Percentiles rank a stretch among this genome's conserved stretches.
Conservation (phyloP, 164 flowering plant genomes). For the Warburgia ugandensis region DNA sequence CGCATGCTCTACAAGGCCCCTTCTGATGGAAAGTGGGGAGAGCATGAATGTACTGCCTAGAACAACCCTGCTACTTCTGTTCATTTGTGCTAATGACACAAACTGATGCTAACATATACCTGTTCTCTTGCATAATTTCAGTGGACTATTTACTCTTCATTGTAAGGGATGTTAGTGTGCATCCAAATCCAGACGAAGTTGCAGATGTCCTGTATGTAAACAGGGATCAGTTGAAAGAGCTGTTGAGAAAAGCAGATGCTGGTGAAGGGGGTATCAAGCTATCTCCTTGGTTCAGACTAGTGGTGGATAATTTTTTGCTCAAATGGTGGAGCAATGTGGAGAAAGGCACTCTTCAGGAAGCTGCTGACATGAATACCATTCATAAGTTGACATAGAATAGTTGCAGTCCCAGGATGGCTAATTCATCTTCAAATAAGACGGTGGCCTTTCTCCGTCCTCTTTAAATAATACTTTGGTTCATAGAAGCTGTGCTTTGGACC, state of each 20-base stretch:
- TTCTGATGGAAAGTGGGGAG: slow-evolving; percentile 99
- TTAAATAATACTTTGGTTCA: no score
- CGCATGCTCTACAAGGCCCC: slow-evolving; percentile 97
- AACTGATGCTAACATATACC: background rate
- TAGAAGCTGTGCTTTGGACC: no score
- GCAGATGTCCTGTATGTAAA: slow-evolving; percentile 70
- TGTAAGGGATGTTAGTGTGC: slow-evolving; percentile 61
- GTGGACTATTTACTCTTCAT: slow-evolving; percentile 96
- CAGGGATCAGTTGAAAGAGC: slow-evolving; percentile 70
- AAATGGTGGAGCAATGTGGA: slow-evolving; percentile 97
- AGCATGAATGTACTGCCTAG: slow-evolving; percentile 71
- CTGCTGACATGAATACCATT: slow-evolving; percentile 79
- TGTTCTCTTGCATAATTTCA: slow-evolving; percentile 30
- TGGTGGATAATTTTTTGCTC: slow-evolving; percentile 83
- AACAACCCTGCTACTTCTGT: background rate
- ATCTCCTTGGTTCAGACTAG: slow-evolving; percentile 94
- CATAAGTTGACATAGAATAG: slow-evolving; percentile 54
- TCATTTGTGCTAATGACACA: background rate
- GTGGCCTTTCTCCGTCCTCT: no score
- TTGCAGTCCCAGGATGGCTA: background rate
- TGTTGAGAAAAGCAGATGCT: slow-evolving; percentile 81
- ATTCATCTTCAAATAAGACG: no score
- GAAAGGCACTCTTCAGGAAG: slow-evolving; percentile 60
- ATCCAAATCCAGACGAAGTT: slow-evolving; percentile 92
- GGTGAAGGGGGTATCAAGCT: slow-evolving; percentile 85